Evolutionary conservation across 1,284 basidiomycete species (phyloP), one percentile per base, ranked within the genome.

Genomic region (Paramarasmius palmivorus): DNA sequence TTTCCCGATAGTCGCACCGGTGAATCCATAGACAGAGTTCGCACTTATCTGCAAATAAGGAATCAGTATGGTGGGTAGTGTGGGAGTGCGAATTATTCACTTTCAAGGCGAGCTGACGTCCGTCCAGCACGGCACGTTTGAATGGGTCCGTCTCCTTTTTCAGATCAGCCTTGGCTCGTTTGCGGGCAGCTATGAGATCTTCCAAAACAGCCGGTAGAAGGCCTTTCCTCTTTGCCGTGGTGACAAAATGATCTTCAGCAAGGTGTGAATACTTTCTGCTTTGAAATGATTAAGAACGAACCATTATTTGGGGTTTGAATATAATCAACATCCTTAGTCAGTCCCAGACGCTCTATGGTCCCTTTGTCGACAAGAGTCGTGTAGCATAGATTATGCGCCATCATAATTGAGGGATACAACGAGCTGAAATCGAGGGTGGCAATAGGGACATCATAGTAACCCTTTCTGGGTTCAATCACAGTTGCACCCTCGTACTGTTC

Each of bases 391-490:
- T 98, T 98, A 68, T 98, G 95, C 0, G 95, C 95, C 94, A 97
- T 97, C 95, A 98, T 98, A 73, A 98, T 98, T 0, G 95, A 98
- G 0, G 95, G 95, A 69, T 98, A 98, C 59, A 98, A 79, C 0
- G 94, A 97, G 54, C 92, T 94, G 73, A 98, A 98, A 81, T 98
- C 95, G 39, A 98, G 82, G 0, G 95, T 98, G 4, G 95, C 93
- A 63, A 98, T 97, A 0, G 95, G 95, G 0, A 87, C 83, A 65
- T 96, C 93, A 67, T 97, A 98, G 69, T 91, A 98, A 0, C 95
- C 95, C 65, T 89, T 93, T 67, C 82, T 87, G 1, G 95, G 95
- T 63, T 98, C 95, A 61, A 98, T 97, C 65, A 98, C 95, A 10
- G 93, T 98, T 1, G 95, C 95, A 61, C 95, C 95, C 73, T 98